Conservation (phyloP, 2,329 filamentous ascomycete genomes). For the Zasmidium angulare region DNA sequence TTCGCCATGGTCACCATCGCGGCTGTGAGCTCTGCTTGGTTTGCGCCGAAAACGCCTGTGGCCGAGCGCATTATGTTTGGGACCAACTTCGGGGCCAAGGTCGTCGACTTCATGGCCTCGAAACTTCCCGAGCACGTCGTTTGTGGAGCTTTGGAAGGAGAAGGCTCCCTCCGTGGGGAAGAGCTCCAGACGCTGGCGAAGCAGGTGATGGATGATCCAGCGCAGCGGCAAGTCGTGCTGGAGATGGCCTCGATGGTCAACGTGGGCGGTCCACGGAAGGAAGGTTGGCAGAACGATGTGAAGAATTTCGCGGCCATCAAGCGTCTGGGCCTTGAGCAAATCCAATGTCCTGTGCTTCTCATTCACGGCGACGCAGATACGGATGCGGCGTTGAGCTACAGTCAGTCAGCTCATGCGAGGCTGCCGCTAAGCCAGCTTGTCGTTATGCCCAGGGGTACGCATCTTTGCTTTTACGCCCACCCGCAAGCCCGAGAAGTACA, state of each 20-base stretch:
- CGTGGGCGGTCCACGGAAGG: not conserved
- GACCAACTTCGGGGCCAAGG: not conserved
- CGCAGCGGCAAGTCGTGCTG: not conserved
- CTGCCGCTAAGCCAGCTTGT: no score
- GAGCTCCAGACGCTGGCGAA: not conserved
- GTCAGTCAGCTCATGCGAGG: not conserved
- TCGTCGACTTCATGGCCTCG: not conserved
- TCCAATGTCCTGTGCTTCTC: not conserved
- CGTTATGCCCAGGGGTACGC: not conserved
- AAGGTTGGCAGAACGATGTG: not conserved
- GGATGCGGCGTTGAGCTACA: not conserved
- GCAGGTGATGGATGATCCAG: not conserved
- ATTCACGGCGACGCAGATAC: not conserved
- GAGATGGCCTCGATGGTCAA: not conserved
- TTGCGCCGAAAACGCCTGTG: not conserved
- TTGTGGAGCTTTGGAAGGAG: not conserved
- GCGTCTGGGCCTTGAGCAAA: not conserved
- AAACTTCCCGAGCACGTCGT: not conserved
- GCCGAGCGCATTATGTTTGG: not conserved
- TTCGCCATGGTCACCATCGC: not conserved
- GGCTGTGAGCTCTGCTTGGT: not conserved
- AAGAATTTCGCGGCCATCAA: not conserved
- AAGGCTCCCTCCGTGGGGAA: not conserved
- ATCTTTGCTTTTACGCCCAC: not conserved
- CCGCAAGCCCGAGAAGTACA: not conserved